phyloP scores from a whole-genome alignment of 257 asterid species.

The Solanum virginianum region DNA sequence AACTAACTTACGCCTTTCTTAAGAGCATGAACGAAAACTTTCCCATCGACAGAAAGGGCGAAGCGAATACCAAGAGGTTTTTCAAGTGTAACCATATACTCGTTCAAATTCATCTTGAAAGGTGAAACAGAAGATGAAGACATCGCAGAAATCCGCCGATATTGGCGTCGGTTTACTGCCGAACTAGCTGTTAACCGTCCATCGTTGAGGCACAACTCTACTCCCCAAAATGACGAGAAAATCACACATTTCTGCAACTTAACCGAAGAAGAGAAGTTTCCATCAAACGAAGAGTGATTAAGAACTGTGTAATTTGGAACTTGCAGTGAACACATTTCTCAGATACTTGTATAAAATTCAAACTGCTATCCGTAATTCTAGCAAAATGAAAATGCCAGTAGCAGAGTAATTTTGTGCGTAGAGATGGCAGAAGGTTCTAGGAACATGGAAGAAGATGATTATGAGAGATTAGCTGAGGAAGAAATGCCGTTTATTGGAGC shows the following conservation, averaged over 20 bases:
- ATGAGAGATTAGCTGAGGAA: conserved; percentile 22
- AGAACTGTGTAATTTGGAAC: conserved; percentile 33
- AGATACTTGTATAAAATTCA: neutral
- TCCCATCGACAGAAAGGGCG: conserved; percentile 78
- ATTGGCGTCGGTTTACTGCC: conserved; percentile 4
- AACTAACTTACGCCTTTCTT: conserved; percentile 68
- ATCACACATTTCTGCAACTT: conserved; percentile 1
- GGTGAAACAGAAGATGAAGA: conserved; percentile 15
- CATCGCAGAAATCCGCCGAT: conserved; percentile 17
- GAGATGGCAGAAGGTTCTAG: conserved; percentile 19
- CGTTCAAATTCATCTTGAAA: conserved; percentile 69
- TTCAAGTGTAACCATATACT: conserved; percentile 78
- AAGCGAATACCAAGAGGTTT: conserved; percentile 89
- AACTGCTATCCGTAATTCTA: neutral
- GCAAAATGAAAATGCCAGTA: neutral
- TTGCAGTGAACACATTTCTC: conserved; percentile 43
- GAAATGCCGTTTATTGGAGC: conserved; percentile 18
- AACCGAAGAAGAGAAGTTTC: neutral
- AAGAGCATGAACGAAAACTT: conserved; percentile 76
- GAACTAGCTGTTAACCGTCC: conserved; percentile 1
- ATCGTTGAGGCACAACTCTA: conserved; percentile 13
- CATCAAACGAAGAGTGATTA: conserved; percentile 12
- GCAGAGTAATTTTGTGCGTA: neutral
- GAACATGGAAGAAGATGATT: conserved; percentile 1
- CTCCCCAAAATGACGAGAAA: conserved; percentile 37